Percentiles rank a stretch among this genome's conserved stretches.
These are phyloP conservation scores for Symbiodinium natans DNA, from an alignment of 73 alveolate species.

Conservation along the genomic window DNA sequence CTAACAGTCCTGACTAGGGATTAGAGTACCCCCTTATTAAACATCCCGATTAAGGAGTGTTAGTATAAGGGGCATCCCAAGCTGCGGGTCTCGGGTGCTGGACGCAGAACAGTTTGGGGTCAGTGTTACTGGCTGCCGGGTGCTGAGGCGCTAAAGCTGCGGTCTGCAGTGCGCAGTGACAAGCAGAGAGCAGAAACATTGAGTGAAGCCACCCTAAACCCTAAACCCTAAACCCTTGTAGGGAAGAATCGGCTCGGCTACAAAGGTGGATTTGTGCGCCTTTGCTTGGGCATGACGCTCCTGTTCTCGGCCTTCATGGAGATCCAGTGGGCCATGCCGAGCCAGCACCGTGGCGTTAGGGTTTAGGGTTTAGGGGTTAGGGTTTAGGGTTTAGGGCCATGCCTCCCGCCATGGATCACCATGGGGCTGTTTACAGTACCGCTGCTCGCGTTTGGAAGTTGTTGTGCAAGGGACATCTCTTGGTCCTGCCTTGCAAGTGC, in stretches of 20 bases:
- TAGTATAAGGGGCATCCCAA: background rate
- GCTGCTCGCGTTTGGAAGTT: background rate
- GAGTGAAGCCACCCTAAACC: too few species aligned
- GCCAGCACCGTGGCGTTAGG: background rate
- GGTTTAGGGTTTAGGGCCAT: background rate
- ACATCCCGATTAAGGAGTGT: background rate
- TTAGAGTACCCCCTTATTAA: background rate
- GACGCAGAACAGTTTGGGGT: background rate
- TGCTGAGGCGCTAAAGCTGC: background rate
- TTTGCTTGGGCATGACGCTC: background rate
- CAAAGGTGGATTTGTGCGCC: background rate
- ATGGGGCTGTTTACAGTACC: background rate
- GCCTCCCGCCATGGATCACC: background rate
- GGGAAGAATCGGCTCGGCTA: background rate
- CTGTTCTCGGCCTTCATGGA: background rate
- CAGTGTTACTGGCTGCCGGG: background rate
- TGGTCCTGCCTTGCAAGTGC: background rate
- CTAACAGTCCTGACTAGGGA: background rate
- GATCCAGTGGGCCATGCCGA: background rate
- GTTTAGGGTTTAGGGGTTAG: background rate
- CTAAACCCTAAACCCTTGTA: too few species aligned
- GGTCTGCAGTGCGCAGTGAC: background rate
- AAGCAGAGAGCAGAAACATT: background rate
- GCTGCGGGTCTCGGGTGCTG: background rate
- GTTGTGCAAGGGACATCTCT: background rate